These are phyloP conservation scores for Mycena chlorophos DNA, from an alignment of 768 basidiomycete genomes.

Conservation along the genomic window DNA sequence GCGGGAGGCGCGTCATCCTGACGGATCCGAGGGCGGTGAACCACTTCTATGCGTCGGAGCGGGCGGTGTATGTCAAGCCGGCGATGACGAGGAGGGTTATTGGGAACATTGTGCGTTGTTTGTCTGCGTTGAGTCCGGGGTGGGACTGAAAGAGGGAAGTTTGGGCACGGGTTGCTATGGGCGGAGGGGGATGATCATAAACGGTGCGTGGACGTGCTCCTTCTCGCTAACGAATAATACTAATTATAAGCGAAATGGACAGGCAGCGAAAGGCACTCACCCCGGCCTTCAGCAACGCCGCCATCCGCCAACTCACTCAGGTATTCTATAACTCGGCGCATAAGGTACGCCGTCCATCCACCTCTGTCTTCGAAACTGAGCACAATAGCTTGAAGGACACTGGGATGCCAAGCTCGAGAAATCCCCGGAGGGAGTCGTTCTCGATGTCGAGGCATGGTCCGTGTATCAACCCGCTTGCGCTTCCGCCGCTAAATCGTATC, in stretches of 20 bases:
- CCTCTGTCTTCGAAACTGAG: neutral
- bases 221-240: too few relatives aligned
- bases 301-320: conserved; percentile 36
- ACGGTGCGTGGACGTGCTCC: conserved; percentile 13
- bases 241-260: too few relatives aligned
- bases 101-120: conserved; percentile 3
- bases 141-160: neutral
- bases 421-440: conserved; percentile 20
- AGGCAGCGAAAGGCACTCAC: conserved; percentile 41
- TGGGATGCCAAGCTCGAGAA: conserved; percentile 20
- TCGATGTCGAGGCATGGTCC: conserved; percentile 39
- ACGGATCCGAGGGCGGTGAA: conserved; percentile 27
- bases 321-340: conserved; percentile 45
- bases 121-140: neutral
- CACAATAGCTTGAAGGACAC: conserved; percentile 9
- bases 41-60: conserved; percentile 24
- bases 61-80: conserved; percentile 20
- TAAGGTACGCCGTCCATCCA: conserved; percentile 30
- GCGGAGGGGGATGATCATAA: conserved; percentile 27
- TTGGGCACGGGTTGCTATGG: conserved; percentile 20
- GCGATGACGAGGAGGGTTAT: conserved; percentile 2
- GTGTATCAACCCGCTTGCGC: neutral
- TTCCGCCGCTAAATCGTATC: neutral
- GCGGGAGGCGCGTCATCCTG: conserved; percentile 15
- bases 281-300: conserved; percentile 43